Evolutionary conservation across 164 flowering plant genomes (phyloP), one percentile per base, ranked within the genome.

Genomic region (Chloranthus sessilifolius): DNA sequence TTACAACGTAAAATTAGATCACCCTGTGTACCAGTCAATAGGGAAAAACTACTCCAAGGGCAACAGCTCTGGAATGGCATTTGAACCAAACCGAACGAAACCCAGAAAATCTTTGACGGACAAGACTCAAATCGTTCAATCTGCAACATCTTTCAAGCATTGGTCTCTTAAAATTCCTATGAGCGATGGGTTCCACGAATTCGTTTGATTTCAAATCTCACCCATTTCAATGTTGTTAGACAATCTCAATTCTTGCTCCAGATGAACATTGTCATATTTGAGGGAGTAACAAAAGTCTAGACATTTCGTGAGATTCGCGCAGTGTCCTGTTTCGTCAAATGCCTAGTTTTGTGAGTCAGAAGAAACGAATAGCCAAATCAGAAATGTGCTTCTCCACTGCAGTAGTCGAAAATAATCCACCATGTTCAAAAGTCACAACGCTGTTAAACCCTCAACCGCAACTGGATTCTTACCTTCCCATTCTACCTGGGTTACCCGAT

Each of bases 401-500:
- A 33, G 41, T 56, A 25, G 61, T 58, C 50, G 72, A 55, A 53
- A 68, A 67, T 41, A 14, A 52, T n/a, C 54, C 44, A 35, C 42
- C 49, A 36, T 38, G 17, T 58, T 68, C 67, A 41, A 79, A 76
- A 70, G 60, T 47, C 47, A 50, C 50, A 58, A 28, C 44, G 36
- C 43, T 4, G 45, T 31, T 53, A 15, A 34, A 47, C 52, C 65
- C 61, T 64, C 37, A 28, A 42, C 15, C 12, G 55, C 46, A 10
- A 11, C 47, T 43, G 56, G 77, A 74, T 46, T 15, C 33, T 36
- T 66, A 62, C 52, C 50, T 27, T 57, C 80, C 94, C 31, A 56
- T 92, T 59, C 65, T 92, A 43, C 95, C 95, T 15, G 99, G 97
- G 7, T 68, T 92, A 50, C 86, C 97, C 6, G 99, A 92, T 68